Percentiles rank a stretch among this genome's conserved stretches.
phyloP scores from a whole-genome alignment of 352 stramenopile species.

The Lagenidium sp. region DNA sequence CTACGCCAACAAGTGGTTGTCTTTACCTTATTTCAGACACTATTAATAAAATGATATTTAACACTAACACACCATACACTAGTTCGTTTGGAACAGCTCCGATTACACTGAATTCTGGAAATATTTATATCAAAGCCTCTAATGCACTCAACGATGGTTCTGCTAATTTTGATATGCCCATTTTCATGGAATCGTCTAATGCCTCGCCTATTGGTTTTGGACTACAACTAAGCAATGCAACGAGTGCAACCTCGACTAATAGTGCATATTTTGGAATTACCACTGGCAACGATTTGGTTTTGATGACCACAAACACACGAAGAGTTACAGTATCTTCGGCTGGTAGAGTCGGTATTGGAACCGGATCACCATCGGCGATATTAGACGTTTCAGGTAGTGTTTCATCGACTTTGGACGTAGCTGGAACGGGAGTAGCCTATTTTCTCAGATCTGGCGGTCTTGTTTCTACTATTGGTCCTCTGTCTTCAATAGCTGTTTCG shows the following conservation, averaged over 20 bases:
- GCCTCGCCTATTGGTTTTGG: constrained; percentile 7
- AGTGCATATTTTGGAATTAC: constrained; percentile 9
- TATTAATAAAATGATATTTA: constrained; percentile 2
- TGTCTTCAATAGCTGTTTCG: too few species aligned
- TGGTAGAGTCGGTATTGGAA: constrained; percentile 12
- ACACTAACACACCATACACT: constrained; percentile 1
- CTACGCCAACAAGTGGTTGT: constrained; percentile 1
- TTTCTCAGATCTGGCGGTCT: too few species aligned
- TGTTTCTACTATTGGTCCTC: too few species aligned
- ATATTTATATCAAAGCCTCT: constrained; percentile 4
- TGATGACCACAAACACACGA: constrained; percentile 10
- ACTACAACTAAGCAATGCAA: constrained; percentile 11
- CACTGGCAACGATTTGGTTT: constrained; percentile 9
- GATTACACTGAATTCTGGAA: constrained; percentile 2
- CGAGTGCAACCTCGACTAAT: constrained; percentile 6
- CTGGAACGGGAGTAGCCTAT: too few species aligned
- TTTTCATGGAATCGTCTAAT: constrained; percentile 11
- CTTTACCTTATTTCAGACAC: constrained; percentile 2
- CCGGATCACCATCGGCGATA: constrained; percentile 4
- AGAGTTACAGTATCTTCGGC: constrained; percentile 8
- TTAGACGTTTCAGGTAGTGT: background rate
- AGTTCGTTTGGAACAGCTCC: constrained; percentile 1
- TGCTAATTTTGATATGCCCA: constrained; percentile 8
- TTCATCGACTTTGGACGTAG: constrained; percentile 1
- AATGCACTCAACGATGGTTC: constrained; percentile 2